Conservation (phyloP, 2,329 filamentous ascomycete species). For the Myriosclerotinia duriaeana region DNA sequence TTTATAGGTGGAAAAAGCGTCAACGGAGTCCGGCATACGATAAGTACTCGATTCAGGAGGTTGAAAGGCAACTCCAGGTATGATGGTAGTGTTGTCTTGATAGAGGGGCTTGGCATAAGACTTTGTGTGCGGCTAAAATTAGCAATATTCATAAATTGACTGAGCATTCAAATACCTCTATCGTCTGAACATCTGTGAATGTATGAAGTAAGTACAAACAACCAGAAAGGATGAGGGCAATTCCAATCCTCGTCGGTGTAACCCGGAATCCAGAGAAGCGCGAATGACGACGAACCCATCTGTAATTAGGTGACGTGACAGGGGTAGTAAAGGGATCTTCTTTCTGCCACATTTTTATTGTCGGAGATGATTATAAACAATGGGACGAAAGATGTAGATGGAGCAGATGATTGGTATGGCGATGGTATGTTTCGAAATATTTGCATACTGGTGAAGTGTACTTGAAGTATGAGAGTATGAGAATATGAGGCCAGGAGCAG, state of each 20-base stretch:
- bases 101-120: neutral
- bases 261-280: conserved; percentile 30
- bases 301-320: conserved; percentile 23
- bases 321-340: conserved; percentile 35
- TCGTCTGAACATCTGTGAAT: too few species aligned
- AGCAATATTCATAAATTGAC: too few species aligned
- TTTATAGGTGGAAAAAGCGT: conserved; percentile 47
- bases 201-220: conserved; percentile 24
- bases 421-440: too few species aligned
- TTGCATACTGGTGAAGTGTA: neutral
- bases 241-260: conserved; percentile 26
- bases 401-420: neutral
- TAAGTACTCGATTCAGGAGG: conserved; percentile 27
- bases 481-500: neutral
- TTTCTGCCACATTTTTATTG: conserved; percentile 30
- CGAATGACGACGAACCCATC: conserved; percentile 31
- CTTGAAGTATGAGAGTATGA: neutral
- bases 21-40: conserved; percentile 32
- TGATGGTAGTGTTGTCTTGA: conserved; percentile 21
- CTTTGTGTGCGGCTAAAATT: neutral
- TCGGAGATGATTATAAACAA: neutral
- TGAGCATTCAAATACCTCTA: too few species aligned
- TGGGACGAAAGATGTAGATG: too few species aligned
- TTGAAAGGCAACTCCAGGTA: conserved; percentile 28
- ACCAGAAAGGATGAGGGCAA: conserved; percentile 25